Evolutionary conservation across 2,329 filamentous ascomycete genomes (phyloP).

Genomic region (Penicillium hesseltinei): DNA sequence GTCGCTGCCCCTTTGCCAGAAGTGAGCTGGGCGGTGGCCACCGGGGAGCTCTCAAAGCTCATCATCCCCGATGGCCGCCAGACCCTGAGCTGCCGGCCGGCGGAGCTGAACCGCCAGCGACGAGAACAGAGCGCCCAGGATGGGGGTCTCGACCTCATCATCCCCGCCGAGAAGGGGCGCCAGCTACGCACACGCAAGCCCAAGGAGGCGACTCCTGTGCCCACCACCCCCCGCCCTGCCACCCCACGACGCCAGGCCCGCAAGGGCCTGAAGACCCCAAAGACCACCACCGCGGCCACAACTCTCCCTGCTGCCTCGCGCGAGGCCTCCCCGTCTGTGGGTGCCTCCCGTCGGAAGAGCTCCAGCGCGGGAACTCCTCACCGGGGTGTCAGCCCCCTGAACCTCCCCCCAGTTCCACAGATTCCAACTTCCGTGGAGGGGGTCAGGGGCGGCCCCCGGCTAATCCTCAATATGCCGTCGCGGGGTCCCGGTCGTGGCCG

Average conservation of each 20-base stretch:
- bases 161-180: slow-evolving; percentile 54
- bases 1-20: slow-evolving; percentile 70
- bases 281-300: slow-evolving; percentile 61
- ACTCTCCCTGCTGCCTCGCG: slow-evolving; percentile 41
- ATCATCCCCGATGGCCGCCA: slow-evolving; percentile 75
- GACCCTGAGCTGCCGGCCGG: slow-evolving; percentile 70
- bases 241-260: slow-evolving; percentile 53
- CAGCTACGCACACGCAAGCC: slow-evolving; percentile 70
- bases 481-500: neutral
- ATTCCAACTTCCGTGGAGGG: neutral
- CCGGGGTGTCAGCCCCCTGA: neutral
- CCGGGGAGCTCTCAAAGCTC: slow-evolving; percentile 76
- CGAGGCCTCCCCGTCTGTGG: slow-evolving; percentile 24
- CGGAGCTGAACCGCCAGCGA: slow-evolving; percentile 70
- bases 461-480: neutral
- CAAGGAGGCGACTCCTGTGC: slow-evolving; percentile 35
- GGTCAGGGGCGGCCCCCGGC: neutral
- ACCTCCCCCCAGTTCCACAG: neutral
- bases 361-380: slow-evolving; percentile 5
- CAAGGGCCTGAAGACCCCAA: slow-evolving; percentile 49
- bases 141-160: slow-evolving; percentile 33
- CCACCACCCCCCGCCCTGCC: slow-evolving; percentile 54
- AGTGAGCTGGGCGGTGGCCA: slow-evolving; percentile 81
- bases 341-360: slow-evolving; percentile 31
- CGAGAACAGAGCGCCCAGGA: slow-evolving; percentile 61